A percentile compares a stretch with the other conserved stretches of the same genome.
phyloP scores from a whole-genome alignment of 192 early-diverging fungal genomes.

The Mortierella hygrophila region DNA sequence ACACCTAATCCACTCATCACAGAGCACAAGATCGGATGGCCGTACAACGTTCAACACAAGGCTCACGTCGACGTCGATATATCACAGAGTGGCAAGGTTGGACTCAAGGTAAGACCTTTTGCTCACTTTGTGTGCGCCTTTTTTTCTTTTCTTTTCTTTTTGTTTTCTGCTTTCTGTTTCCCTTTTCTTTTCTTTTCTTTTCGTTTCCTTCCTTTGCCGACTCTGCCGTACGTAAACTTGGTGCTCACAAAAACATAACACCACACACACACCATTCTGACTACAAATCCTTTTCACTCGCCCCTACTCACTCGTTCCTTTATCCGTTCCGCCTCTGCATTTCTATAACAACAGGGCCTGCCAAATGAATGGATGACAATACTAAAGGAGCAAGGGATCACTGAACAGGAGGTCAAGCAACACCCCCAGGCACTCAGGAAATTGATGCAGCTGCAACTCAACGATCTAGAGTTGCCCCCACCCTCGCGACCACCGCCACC shows the following conservation, averaged over 20 bases:
- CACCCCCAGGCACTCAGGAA: slow-evolving; percentile 62
- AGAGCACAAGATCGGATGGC: slow-evolving; percentile 61
- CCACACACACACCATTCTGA: not conserved
- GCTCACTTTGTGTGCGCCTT: not conserved
- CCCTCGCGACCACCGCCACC: slow-evolving; percentile 37
- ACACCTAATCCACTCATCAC: too few relatives aligned
- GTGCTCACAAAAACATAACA: not conserved
- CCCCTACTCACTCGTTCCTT: not conserved
- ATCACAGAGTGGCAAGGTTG: slow-evolving; percentile 20
- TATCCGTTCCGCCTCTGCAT: not conserved
- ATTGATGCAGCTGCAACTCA: slow-evolving; percentile 62
- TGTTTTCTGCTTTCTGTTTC: not conserved
- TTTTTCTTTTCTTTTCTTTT: not conserved
- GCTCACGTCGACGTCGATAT: slow-evolving; percentile 65
- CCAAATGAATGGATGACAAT: slow-evolving; percentile 63
- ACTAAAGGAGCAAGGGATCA: slow-evolving; percentile 58
- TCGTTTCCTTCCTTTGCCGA: not conserved
- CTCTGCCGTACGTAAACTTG: slow-evolving; percentile 17
- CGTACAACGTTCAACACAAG: slow-evolving; percentile 66
- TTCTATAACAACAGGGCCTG: slow-evolving; percentile 46
- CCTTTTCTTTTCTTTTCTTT: not conserved
- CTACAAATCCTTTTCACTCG: not conserved
- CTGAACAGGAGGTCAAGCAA: slow-evolving; percentile 59
- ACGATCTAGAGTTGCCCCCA: slow-evolving; percentile 58
- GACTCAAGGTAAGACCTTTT: slow-evolving; percentile 24